Percentiles rank a stretch among this genome's conserved stretches.
Evolutionary conservation across 495 filamentous ascomycete species (phyloP).

Genomic region (Mycothermus thermophilus): DNA sequence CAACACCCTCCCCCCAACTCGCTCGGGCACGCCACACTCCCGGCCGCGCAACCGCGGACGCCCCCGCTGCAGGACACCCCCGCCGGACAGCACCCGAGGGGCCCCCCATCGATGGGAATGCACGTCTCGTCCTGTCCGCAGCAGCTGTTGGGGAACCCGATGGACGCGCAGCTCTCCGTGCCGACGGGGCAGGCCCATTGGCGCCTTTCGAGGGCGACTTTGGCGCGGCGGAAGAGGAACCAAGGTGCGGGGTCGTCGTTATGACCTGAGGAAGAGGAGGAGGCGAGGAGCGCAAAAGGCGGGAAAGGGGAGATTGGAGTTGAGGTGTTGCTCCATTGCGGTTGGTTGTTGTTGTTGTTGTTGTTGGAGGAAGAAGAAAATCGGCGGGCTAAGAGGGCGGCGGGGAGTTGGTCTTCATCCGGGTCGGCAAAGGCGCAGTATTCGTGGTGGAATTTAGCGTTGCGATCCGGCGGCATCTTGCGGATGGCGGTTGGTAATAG

Average conservation of each 20-base stretch:
- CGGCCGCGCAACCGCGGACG: constrained; percentile 47
- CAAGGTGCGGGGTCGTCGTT: not conserved
- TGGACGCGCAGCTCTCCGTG: constrained; percentile 50
- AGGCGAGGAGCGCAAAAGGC: constrained; percentile 25
- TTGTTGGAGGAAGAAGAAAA: no score
- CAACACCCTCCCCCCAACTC: constrained; percentile 76
- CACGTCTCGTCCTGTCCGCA: constrained; percentile 57
- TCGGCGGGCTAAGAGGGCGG: constrained; percentile 9
- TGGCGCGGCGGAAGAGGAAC: constrained; percentile 16
- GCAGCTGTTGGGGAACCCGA: constrained; percentile 63
- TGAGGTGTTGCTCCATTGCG: constrained; percentile 18
- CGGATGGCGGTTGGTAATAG: constrained; percentile 32
- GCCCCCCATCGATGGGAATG: constrained; percentile 58
- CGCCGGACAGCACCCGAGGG: constrained; percentile 73
- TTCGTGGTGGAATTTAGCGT: constrained; percentile 69
- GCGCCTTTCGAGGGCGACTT: constrained; percentile 26
- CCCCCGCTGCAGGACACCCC: constrained; percentile 54
- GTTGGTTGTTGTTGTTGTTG: constrained; percentile 10
- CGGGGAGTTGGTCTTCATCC: constrained; percentile 3
- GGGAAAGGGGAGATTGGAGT: constrained; percentile 17
- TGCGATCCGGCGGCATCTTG: constrained; percentile 73
- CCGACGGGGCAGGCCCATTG: constrained; percentile 64
- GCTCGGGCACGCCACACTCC: constrained; percentile 53
- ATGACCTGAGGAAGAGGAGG: not conserved
- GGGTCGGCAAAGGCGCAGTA: constrained; percentile 38